These are phyloP conservation scores for Leucosporidium yakuticum DNA, from an alignment of 768 basidiomycete genomes.

Conservation along the genomic window DNA sequence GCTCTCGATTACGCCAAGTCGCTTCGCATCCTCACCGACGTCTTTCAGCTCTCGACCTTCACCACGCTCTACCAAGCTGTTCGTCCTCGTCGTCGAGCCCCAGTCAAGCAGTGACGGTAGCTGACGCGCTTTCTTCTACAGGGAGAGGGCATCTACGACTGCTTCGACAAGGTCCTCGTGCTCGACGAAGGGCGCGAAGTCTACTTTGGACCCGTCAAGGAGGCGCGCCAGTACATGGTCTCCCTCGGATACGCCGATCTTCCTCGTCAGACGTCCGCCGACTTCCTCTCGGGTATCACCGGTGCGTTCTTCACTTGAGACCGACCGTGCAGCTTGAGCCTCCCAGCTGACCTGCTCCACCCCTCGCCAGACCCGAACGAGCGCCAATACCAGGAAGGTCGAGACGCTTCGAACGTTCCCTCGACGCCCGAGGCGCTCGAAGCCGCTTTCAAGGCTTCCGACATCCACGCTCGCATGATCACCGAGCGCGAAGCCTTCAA, in stretches of 20 bases:
- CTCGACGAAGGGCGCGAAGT: slow-evolving; percentile 67
- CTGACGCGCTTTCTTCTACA: slow-evolving; percentile 56
- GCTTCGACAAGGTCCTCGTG: slow-evolving; percentile 77
- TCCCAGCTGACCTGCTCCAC: slow-evolving; percentile 51
- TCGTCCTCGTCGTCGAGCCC: no score
- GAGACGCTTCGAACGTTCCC: slow-evolving; percentile 56
- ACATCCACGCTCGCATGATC: slow-evolving; percentile 47
- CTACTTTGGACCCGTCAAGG: slow-evolving; percentile 63
- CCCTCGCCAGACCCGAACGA: slow-evolving; percentile 77
- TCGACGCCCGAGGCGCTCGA: slow-evolving; percentile 64
- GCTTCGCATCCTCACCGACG: slow-evolving; percentile 71
- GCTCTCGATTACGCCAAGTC: slow-evolving; percentile 76
- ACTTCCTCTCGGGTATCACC: slow-evolving; percentile 49
- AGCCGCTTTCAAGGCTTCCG: slow-evolving; percentile 54
- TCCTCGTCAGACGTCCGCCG: slow-evolving; percentile 43
- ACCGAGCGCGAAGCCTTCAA: slow-evolving; percentile 54
- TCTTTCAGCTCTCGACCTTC: slow-evolving; percentile 49
- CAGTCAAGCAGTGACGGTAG: no score
- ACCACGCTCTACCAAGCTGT: slow-evolving; percentile 53
- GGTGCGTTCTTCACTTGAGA: not conserved
- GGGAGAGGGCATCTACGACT: slow-evolving; percentile 54
- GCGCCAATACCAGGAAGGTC: slow-evolving; percentile 64
- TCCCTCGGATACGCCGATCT: slow-evolving; percentile 50
- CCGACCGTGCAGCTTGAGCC: no score
- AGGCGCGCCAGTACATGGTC: slow-evolving; percentile 55